Evolutionary conservation across 768 basidiomycete species (phyloP), one percentile per base, ranked within the genome.

Genomic region (Lactifluus volemus): DNA sequence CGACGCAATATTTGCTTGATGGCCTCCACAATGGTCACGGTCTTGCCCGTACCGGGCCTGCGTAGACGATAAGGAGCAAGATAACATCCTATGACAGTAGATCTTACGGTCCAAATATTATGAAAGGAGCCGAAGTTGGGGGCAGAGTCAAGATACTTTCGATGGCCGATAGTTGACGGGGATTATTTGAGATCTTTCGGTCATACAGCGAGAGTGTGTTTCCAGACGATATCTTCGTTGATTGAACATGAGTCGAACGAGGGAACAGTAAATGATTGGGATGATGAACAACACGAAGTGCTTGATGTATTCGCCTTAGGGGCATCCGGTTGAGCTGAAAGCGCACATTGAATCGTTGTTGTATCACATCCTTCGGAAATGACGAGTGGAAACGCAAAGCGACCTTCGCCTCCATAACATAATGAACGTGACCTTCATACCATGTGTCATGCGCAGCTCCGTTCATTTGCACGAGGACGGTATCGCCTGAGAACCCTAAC

Each of bases 11-110:
- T 67, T 65, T 88, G 85, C 3, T 70, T 74, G 41, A 86, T 85
- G 1, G 81, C 79, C 67, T 88, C 85, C 2, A 85, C 79, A 1
- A 83, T 73, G 0, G 84, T 86, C 25, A 85, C 77, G 0, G 85
- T 86, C 69, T 88, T 88, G 0, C 85, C 85, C 0, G 85, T 86
- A 8, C 83, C 83, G 4, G 82, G 82, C 0, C 83, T 84, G 55
- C 19, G 12, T 6, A 52, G 32, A 36, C n/a, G n/a, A 21, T 34
- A 11, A 36, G 42, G 21, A 4, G 36, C 34, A 48, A 45, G 3
- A 10, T 9, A 44, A 58, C 25, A 10, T 32, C 19, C n/a, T 12
- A 25, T 4, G 29, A 61, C 10, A 14, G 47, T 11, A 32, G 7
- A 21, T 78, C 83, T 65, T 68, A 84, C 84, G 85, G 85, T 38